A percentile compares a stretch with the other conserved stretches of the same genome.
Conservation (phyloP, 1,284 basidiomycete genomes). For the Cryptococcus wingfieldii region DNA sequence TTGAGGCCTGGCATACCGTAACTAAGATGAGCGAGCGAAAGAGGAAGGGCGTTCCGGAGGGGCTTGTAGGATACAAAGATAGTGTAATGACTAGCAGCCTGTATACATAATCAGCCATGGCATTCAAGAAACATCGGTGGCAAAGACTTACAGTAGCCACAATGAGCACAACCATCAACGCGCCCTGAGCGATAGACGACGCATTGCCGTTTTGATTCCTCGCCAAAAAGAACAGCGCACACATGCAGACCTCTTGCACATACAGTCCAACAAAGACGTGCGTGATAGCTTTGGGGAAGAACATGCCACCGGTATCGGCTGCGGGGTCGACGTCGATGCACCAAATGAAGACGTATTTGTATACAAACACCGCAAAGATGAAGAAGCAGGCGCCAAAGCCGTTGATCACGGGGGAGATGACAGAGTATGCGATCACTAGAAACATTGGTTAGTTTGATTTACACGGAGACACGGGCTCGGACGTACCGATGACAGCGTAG, state of each 20-base stretch:
- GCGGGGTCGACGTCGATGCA: slow-evolving; percentile 65
- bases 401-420: slow-evolving; percentile 92
- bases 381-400: slow-evolving; percentile 81
- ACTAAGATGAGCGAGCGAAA: slow-evolving; percentile 71
- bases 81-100: slow-evolving; percentile 65
- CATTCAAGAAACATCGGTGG: not conserved
- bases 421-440: slow-evolving; percentile 67
- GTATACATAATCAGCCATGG: not conserved
- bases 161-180: slow-evolving; percentile 78
- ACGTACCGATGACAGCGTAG: slow-evolving; percentile 70
- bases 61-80: slow-evolving; percentile 61
- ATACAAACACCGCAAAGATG: slow-evolving; percentile 75
- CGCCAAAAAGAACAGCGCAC: slow-evolving; percentile 82
- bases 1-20: slow-evolving; percentile 49
- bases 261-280: slow-evolving; percentile 93
- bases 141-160: slow-evolving; percentile 61
- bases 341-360: slow-evolving; percentile 86
- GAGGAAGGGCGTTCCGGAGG: slow-evolving; percentile 60
- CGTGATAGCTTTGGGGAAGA: slow-evolving; percentile 91
- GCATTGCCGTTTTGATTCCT: slow-evolving; percentile 55
- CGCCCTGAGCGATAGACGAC: slow-evolving; percentile 66
- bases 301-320: slow-evolving; percentile 84
- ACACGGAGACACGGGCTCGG: no score
- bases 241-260: slow-evolving; percentile 72
- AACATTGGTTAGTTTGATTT: slow-evolving; percentile 39